A percentile compares a stretch with the other conserved stretches of the same genome.
These are phyloP conservation scores for Chlorella sp. DNA, from an alignment of 139 green algal genomes.

Conservation along the genomic window DNA sequence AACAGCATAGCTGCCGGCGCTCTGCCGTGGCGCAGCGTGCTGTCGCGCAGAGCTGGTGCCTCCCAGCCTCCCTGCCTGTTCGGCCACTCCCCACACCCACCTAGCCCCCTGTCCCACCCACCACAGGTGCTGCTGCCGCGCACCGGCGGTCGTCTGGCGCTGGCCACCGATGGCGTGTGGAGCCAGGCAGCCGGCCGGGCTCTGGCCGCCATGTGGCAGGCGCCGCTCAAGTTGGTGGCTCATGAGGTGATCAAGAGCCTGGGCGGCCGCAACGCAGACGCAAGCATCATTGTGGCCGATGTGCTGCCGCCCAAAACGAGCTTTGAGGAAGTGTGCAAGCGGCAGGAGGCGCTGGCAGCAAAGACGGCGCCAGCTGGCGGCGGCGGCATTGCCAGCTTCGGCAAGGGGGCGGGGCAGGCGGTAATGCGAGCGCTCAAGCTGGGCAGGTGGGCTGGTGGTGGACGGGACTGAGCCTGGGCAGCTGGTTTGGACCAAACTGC, in stretches of 20 bases:
- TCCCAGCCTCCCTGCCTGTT: background rate
- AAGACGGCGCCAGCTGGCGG: background rate
- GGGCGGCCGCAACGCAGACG: background rate
- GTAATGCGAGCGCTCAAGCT: background rate
- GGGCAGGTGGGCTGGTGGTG: background rate
- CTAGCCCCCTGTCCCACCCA: background rate
- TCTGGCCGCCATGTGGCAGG: background rate
- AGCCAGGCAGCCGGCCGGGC: background rate
- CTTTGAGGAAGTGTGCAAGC: background rate
- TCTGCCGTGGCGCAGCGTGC: background rate
- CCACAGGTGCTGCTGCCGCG: background rate
- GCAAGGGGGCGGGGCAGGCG: too few relatives aligned
- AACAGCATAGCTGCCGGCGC: background rate
- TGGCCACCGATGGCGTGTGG: slow-evolving; percentile 15
- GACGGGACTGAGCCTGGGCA: background rate
- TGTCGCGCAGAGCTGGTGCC: too few relatives aligned
- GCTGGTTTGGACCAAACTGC: too few relatives aligned
- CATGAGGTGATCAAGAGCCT: background rate
- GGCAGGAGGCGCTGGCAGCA: background rate
- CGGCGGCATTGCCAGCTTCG: too few relatives aligned
- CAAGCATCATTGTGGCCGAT: background rate
- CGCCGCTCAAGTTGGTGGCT: background rate
- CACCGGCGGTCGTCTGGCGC: background rate
- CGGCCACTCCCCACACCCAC: background rate
- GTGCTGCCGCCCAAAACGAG: background rate